Percentiles rank a stretch among this genome's conserved stretches.
Evolutionary conservation across 164 flowering plant genomes (phyloP).

Genomic region (Houttuynia cordata): DNA sequence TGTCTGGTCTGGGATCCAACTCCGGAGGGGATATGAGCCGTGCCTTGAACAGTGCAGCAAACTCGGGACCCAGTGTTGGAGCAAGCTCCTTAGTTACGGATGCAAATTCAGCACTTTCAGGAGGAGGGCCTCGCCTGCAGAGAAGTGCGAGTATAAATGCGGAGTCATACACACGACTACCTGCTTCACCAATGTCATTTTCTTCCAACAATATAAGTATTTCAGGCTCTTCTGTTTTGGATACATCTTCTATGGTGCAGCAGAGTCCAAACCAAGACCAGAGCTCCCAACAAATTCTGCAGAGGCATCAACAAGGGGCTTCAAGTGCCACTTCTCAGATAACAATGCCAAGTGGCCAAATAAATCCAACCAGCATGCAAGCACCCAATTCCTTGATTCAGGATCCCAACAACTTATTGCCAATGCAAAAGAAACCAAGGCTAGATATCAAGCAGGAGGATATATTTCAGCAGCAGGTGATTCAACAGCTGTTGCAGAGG

Average conservation of each 20-base stretch:
- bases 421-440: slow-evolving; percentile 73
- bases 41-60: slow-evolving; percentile 53
- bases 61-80: slow-evolving; percentile 88
- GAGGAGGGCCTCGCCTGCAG: slow-evolving; percentile 96
- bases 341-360: slow-evolving; percentile 39
- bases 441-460: slow-evolving; percentile 83
- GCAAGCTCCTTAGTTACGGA: slow-evolving; percentile 94
- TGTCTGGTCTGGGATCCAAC: slow-evolving; percentile 37
- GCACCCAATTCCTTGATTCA: slow-evolving; percentile 36
- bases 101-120: slow-evolving; percentile 88
- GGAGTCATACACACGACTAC: slow-evolving; percentile 68
- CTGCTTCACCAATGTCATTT: slow-evolving; percentile 91
- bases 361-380: slow-evolving; percentile 28
- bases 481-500: slow-evolving; percentile 72
- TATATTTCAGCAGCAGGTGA: slow-evolving; percentile 59
- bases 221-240: slow-evolving; percentile 71
- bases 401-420: slow-evolving; percentile 45
- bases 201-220: slow-evolving; percentile 70
- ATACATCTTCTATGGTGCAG: slow-evolving; percentile 60
- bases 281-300: slow-evolving; percentile 30
- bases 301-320: slow-evolving; percentile 42
- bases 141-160: slow-evolving; percentile 88
- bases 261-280: slow-evolving; percentile 64
- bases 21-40: slow-evolving; percentile 77
- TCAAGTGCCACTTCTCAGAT: slow-evolving; percentile 73